Base-by-base conservation (phyloP, 768 basidiomycete species). In the Tulasnella sp. region DNA sequence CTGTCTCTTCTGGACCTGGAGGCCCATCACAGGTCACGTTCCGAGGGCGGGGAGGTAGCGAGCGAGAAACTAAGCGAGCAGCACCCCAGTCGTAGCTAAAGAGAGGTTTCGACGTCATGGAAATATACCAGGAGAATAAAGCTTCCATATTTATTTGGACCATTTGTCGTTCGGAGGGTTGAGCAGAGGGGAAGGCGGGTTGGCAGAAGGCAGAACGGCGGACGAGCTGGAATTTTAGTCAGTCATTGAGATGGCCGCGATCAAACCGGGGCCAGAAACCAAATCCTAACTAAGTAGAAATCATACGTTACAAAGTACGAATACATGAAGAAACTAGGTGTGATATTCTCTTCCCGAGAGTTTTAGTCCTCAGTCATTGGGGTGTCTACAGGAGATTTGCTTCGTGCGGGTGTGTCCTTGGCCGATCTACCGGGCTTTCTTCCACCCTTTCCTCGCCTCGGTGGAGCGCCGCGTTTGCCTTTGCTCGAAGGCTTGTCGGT, bases 161-260 rank as follows among this genome's bases (percentile, higher is more conserved):
- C 88, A 0, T 44, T 44, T 44, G 82, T 85, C 74, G 85, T 87
- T 9, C 85, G 89, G 10, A 80, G 85, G 76, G 76, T 84, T 5
- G 87, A 86, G 4, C 85, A 87, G 79, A 86, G 86, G 88, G 74
- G 82, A 81, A 14, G 86, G 85, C 80, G 89, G 89, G 0, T 80
- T 89, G 5, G 86, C 84, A 76, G 89, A 89, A 81, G 89, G 86
- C 10, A 89, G 87, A n/a, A 89, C 88, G 86, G 88, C 86, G 34
- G 18, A 27, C 31, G 62, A 36, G 62, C 27, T 68, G 12, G 18
- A 36, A 10, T 27, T 27, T 27, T n/a, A n/a, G n/a, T n/a, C n/a
- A 27, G 16, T 27, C 34, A 34, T 6, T 36, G 2, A 27, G 27
- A 19, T 36, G 0, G 62, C 34, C n/a, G 16, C 16, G 27, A 68